Base-by-base conservation (phyloP, 768 basidiomycete genomes). In the Mycena olivaceomarginata region DNA sequence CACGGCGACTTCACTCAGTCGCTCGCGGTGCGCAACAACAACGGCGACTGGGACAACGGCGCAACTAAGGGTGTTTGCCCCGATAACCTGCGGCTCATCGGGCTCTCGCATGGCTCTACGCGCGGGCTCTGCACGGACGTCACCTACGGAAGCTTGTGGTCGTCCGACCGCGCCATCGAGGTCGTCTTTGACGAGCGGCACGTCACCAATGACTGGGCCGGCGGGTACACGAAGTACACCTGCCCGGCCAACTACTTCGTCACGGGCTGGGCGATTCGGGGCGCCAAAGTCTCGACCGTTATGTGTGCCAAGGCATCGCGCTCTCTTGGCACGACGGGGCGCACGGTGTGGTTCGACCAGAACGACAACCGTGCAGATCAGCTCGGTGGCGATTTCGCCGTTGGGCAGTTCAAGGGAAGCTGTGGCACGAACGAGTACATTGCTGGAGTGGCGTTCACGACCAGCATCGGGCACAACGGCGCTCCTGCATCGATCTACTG, bases 261-360 rank as follows among this genome's bases (percentile, higher is more conserved):
- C 2, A 4, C 62, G 12, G 79, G 79, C 22, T 80, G 39, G 18
- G 72, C 79, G 15, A 69, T 80, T 31, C 79, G 79, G n/a, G 76
- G 79, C n/a, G 40, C 37, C 6, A 77, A 74, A 39, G 39, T 75
- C 8, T 80, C 79, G 9, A 75, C 76, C 3, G 64, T 80, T 5
- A 45, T 80, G 51, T 80, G 79, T 20, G 68, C 65, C 8, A 18
- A 72, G 2, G 76, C 79, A 20, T 18, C 66, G 18, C 16, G 18
- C 41, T 20, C 73, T 4, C 71, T 80, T 7, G 74, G 76, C 8
- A 75, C 76, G 46, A 74, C 11, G 8, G 63, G 78, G 37, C 75
- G 75, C 56, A 80, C 79, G 40, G 79, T 80, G 43, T 80, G 79
- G 79, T 80, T 80, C 25, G 66, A 80, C 64, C 69, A 77, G 63